phyloP scores from a whole-genome alignment of 208 protist genomes.

The Endotrypanum monterogeii region DNA sequence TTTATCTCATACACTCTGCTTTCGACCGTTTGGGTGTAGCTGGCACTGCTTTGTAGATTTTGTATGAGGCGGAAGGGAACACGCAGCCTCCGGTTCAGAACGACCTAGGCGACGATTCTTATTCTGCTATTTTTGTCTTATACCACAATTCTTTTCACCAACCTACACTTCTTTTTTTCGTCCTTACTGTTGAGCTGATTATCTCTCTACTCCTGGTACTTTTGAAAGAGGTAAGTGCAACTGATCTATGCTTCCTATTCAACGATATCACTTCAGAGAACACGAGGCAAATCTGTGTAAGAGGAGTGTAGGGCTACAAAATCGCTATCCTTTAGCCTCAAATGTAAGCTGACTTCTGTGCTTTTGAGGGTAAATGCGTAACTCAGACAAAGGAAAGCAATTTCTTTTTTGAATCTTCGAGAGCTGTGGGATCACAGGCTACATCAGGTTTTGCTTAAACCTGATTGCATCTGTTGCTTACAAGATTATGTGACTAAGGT shows the following conservation, averaged over 20 bases:
- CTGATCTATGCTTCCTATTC: background rate
- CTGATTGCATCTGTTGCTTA: background rate
- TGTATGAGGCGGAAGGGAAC: background rate
- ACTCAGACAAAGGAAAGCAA: too few species aligned
- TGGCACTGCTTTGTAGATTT: background rate
- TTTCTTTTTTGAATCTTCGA: too few species aligned
- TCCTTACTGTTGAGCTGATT: background rate
- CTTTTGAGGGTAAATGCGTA: too few species aligned
- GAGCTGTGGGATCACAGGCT: background rate
- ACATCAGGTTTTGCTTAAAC: background rate
- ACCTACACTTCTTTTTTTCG: background rate
- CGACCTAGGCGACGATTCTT: too few species aligned
- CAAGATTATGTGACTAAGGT: background rate
- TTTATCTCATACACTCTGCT: background rate
- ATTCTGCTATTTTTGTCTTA: too few species aligned
- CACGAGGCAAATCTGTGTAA: background rate
- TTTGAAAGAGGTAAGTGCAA: background rate
- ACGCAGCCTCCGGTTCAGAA: background rate
- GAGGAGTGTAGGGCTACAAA: background rate
- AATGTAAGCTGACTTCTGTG: too few species aligned
- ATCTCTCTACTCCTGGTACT: background rate
- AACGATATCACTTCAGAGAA: background rate
- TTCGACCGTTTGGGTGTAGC: background rate
- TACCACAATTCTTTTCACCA: background rate
- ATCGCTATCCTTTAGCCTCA: background rate